phyloP scores from a whole-genome alignment of 352 stramenopile species.

The Globisporangium nunn region DNA sequence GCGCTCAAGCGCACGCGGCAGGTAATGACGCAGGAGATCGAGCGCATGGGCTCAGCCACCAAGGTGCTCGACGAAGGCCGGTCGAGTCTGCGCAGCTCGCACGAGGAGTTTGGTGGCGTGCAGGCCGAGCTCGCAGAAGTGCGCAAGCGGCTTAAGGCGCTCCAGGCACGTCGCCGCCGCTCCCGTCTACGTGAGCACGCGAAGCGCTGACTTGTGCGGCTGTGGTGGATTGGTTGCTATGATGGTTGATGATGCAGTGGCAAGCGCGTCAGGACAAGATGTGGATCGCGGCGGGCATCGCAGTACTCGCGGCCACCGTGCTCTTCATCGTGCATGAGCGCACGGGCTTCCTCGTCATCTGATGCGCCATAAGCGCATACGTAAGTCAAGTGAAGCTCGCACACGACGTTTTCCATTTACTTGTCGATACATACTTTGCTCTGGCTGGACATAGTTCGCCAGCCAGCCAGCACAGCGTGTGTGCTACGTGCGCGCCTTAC shows the following conservation, averaged over 20 bases:
- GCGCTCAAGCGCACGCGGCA: slow-evolving; percentile 57
- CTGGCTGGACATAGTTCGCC: too few relatives aligned
- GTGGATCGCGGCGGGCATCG: slow-evolving; percentile 67
- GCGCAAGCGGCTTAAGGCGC: slow-evolving; percentile 45
- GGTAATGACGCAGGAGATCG: slow-evolving; percentile 67
- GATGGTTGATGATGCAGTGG: slow-evolving; percentile 29
- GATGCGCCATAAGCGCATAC: background rate
- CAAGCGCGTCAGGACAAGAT: slow-evolving; percentile 69
- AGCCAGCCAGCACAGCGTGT: too few relatives aligned
- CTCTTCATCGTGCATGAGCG: slow-evolving; percentile 74
- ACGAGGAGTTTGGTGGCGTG: slow-evolving; percentile 52
- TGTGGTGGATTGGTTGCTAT: background rate
- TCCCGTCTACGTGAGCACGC: background rate
- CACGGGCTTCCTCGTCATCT: slow-evolving; percentile 62
- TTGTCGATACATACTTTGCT: background rate
- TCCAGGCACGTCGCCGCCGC: slow-evolving; percentile 17
- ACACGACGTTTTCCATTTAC: too few relatives aligned
- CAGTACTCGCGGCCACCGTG: slow-evolving; percentile 53
- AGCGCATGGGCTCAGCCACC: slow-evolving; percentile 53
- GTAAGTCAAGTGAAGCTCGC: too few relatives aligned
- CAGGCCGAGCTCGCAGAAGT: slow-evolving; percentile 53
- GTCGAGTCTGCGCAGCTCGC: slow-evolving; percentile 46
- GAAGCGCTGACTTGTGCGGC: background rate
- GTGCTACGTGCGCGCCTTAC: slow-evolving; percentile 16
- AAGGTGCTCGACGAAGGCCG: slow-evolving; percentile 66